Evolutionary conservation across 345 rosid genomes (phyloP), one percentile per base, ranked within the genome.

Genomic region (Isatis tinctoria): DNA sequence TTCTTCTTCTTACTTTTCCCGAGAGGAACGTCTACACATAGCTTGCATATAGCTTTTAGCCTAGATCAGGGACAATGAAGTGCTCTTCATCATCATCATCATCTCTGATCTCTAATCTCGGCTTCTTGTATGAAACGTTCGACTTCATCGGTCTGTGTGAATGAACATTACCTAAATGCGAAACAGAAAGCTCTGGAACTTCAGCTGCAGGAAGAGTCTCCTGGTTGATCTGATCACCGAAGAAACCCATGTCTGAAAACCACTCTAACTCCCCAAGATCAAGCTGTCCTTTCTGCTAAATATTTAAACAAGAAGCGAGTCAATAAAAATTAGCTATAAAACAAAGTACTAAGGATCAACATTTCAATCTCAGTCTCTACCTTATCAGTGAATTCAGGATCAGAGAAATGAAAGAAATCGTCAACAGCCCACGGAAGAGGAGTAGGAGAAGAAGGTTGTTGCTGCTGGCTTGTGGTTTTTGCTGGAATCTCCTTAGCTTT

Each of bases 1-100:
- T 17, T n/a, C 4, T 52, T 14, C 17, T 13, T 8, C 41, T 45
- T 18, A 45, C 71, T 57, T 65, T 11, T 44, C 30, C 63, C 63
- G 37, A 13, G 35, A 76, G 48, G 24, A 60, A 69, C 76, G 56
- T 16, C 35, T 41, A 68, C 26, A 72, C 40, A 52, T 22, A 61
- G 44, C 44, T 51, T 17, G 35, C 60, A 27, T 6, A 61, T 28
- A 37, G 32, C 37, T 39, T 67, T 85, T 72, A 88, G 18, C 97
- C 96, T 16, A 94, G 91, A 78, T 94, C 92, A 6, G 98, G 98
- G 54, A 94, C 98, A 3, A 88, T 87, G 81, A 87, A 94, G 82
- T 72, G 82, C 81, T 94, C 98, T 4, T 89, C 93, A 0, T 88
- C 88, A 5, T 87, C 88, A 11, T 88, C 87, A 9, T 87, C 88